A percentile compares a stretch with the other conserved stretches of the same genome.
Conservation (phyloP, 2,329 filamentous ascomycete species). For the Celoporthe dispersa region DNA sequence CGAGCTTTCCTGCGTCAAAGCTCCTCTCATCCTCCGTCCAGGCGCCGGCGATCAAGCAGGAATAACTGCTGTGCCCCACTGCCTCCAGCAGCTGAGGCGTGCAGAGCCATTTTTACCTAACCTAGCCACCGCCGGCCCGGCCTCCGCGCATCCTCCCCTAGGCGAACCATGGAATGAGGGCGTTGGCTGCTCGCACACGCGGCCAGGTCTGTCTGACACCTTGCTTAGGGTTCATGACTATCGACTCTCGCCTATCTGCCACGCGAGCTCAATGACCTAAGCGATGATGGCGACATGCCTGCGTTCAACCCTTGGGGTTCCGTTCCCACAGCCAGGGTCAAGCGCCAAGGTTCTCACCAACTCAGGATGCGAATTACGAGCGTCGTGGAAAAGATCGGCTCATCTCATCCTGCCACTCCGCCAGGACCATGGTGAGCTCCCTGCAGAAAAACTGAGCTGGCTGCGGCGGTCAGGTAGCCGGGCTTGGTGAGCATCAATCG, state of each 20-base stretch:
- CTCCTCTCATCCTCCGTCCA: background rate
- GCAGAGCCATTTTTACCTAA: background rate
- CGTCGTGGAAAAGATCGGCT: background rate
- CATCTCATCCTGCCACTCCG: background rate
- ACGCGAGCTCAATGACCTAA: background rate
- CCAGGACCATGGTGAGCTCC: background rate
- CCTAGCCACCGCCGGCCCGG: constrained; percentile 1
- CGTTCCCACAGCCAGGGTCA: background rate
- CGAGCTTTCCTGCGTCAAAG: background rate
- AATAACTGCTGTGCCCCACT: background rate
- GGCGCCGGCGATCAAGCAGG: background rate
- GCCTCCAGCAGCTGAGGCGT: background rate
- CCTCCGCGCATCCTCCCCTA: constrained; percentile 8
- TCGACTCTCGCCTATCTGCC: background rate
- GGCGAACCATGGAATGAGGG: background rate
- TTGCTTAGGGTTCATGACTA: background rate
- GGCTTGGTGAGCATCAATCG: background rate
- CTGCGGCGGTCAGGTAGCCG: background rate
- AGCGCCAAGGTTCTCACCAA: background rate
- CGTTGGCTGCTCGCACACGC: background rate
- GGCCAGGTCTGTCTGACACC: background rate
- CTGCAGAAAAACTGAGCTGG: background rate
- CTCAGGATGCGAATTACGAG: background rate
- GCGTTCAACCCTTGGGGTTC: background rate
- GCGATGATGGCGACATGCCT: background rate